Conservation (phyloP, 2,329 filamentous ascomycete genomes). For the Dactylellina sp. region DNA sequence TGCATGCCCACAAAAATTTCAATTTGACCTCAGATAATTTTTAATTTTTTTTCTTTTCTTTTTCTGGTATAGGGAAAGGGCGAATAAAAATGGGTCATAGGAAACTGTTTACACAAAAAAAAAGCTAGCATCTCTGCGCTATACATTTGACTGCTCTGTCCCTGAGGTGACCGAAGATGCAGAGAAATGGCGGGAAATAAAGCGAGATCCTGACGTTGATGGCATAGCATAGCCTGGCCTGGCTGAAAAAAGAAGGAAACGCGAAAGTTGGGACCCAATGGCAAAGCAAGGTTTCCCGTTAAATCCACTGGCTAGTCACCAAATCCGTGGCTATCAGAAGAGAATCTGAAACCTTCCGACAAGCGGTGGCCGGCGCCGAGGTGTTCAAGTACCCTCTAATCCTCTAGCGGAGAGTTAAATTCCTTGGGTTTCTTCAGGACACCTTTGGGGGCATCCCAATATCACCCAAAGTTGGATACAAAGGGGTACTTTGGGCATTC, state of each 20-base stretch:
- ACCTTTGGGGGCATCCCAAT: constrained; percentile 26
- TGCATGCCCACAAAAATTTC: constrained; percentile 43
- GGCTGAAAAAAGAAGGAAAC: constrained; percentile 55
- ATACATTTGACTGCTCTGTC: constrained; percentile 1
- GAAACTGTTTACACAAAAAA: constrained; percentile 16
- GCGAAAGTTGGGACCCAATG: constrained; percentile 45
- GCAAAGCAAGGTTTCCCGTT: constrained; percentile 40
- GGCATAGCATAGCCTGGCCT: constrained; percentile 19
- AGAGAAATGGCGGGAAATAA: constrained; percentile 44
- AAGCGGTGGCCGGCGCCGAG: constrained; percentile 52
- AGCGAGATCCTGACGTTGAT: constrained; percentile 13
- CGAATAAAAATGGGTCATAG: background rate
- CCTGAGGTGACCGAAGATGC: constrained; percentile 9
- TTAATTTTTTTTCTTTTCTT: constrained; percentile 32
- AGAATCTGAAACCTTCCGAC: constrained; percentile 52
- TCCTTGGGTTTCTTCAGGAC: constrained; percentile 36
- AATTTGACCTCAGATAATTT: constrained; percentile 6
- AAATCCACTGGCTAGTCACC: constrained; percentile 31
- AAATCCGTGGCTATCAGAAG: constrained; percentile 33
- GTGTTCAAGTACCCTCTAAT: constrained; percentile 29
- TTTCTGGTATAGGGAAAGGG: constrained; percentile 18
- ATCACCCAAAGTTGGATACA: constrained; percentile 14
- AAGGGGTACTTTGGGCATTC: constrained; percentile 8
- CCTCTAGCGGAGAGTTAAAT: constrained; percentile 57
- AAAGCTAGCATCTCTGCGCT: constrained; percentile 13